These are phyloP conservation scores for Borovskyia barvae DNA, from an alignment of 208 protist genomes.

Conservation along the genomic window DNA sequence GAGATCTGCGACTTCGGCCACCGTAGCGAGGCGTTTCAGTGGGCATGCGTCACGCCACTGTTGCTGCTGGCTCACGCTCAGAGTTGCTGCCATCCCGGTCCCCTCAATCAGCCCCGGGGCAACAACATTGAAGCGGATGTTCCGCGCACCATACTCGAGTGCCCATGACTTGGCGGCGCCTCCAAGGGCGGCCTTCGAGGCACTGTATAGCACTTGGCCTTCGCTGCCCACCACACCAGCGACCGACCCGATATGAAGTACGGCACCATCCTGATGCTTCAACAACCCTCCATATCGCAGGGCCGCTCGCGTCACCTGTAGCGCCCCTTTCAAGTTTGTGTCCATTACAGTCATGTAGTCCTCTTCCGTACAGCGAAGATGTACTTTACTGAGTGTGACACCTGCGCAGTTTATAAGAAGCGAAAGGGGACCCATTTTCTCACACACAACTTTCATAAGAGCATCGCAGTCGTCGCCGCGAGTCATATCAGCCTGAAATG, in stretches of 20 bases:
- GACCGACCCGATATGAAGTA: constrained; percentile 83
- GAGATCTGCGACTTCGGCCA: constrained; percentile 77
- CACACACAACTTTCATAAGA: constrained; percentile 45
- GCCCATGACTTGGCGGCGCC: constrained; percentile 82
- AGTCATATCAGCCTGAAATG: constrained; percentile 51
- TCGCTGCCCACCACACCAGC: constrained; percentile 73
- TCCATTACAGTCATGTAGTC: constrained; percentile 77
- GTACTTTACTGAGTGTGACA: constrained; percentile 74
- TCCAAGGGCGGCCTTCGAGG: constrained; percentile 88
- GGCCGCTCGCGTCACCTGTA: constrained; percentile 67
- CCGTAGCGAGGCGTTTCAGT: constrained; percentile 67
- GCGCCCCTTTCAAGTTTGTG: constrained; percentile 71
- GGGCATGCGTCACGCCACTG: constrained; percentile 52
- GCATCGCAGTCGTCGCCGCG: constrained; percentile 46
- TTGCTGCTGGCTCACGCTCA: constrained; percentile 57
- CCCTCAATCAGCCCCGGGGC: constrained; percentile 88
- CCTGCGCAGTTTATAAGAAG: constrained; percentile 83
- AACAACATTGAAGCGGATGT: constrained; percentile 91
- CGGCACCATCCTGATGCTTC: constrained; percentile 40
- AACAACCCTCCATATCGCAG: constrained; percentile 82
- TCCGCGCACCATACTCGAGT: constrained; percentile 77
- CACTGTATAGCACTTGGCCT: constrained; percentile 89
- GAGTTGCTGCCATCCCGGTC: constrained; percentile 62
- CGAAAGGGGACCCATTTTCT: constrained; percentile 45
- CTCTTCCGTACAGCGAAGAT: constrained; percentile 54